Base-by-base conservation (phyloP, 139 green algal species). In the Chlorella sorokiniana region DNA sequence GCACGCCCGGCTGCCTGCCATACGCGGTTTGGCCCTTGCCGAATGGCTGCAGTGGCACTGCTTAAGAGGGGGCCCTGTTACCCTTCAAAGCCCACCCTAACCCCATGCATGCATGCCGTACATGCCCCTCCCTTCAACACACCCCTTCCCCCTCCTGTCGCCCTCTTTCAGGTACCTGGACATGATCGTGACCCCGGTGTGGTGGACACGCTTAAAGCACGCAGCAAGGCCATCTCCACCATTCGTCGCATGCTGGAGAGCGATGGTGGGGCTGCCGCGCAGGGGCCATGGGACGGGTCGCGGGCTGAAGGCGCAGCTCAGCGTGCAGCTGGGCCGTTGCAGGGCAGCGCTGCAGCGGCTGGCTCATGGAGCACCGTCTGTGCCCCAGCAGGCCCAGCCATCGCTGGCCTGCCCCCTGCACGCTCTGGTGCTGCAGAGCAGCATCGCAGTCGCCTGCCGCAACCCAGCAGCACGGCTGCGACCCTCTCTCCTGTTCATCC, bases 131-230 rank as follows among this genome's bases (percentile, higher is more conserved):
- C 29, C 62, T 11, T 35, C n/a, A 38, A 48, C 35, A 45, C 22
- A 45, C 69, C n/a, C 2, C 42, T 27, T 3, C 42, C 42, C 41
- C 41, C 7, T 38, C 40, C 14, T 37, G 7, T n/a, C 5, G 6
- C 67, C n/a, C n/a, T n/a, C n/a, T 14, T 52, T 52, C 85, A 92
- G 89, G 74, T 99, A 99, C 78, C 71, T 99, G 38, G 97, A 99
- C 92, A 88, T 99, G 83, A 98, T 99, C 74, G 91, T 96, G 75
- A 96, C 91, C n/a, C 93, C 94, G 23, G 90, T 2, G 94, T 96
- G 68, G 82, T 87, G 11, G 85, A 91, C 73, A 96, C 93, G 2
- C 92, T 99, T 65, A 85, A 86, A 7, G 84, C 90, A n/a, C 93
- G 97, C 51, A 91, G 93, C n/a, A 69, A 82, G 1, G 91, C 96